Conservation (phyloP, 805 yeast genomes). For the Yarrowia sp. region DNA sequence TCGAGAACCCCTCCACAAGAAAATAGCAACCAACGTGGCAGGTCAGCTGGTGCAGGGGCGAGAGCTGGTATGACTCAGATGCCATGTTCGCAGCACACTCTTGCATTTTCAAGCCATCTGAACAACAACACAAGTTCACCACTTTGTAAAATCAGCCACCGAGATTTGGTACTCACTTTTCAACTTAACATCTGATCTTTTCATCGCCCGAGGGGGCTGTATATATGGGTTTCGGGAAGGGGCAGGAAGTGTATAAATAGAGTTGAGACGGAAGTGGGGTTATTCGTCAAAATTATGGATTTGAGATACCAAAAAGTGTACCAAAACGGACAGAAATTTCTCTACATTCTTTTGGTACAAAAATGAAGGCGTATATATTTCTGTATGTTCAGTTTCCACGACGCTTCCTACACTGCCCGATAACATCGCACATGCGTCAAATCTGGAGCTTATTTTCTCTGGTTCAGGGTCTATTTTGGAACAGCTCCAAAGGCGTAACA, state of each 20-base stretch:
- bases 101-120: too few relatives aligned
- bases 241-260: conserved; percentile 9
- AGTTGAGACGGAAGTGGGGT: neutral
- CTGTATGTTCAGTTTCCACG: neutral
- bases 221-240: conserved; percentile 1
- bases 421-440: conserved; percentile 9
- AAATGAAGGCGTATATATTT: too few relatives aligned
- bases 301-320: neutral
- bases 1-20: neutral
- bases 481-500: too few relatives aligned
- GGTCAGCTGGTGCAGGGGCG: neutral
- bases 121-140: too few relatives aligned
- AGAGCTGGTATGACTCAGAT: neutral
- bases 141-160: too few relatives aligned
- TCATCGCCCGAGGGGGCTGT: neutral
- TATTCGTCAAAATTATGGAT: neutral
- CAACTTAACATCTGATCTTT: neutral
- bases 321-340: too few relatives aligned
- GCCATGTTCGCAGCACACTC: too few relatives aligned
- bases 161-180: neutral
- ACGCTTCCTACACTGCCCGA: neutral
- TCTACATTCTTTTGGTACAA: too few relatives aligned
- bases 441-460: neutral
- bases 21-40: neutral
- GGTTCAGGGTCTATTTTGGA: too few relatives aligned